Conservation (phyloP, 176 grass and related monocot genomes). For the Otatea glauca region DNA sequence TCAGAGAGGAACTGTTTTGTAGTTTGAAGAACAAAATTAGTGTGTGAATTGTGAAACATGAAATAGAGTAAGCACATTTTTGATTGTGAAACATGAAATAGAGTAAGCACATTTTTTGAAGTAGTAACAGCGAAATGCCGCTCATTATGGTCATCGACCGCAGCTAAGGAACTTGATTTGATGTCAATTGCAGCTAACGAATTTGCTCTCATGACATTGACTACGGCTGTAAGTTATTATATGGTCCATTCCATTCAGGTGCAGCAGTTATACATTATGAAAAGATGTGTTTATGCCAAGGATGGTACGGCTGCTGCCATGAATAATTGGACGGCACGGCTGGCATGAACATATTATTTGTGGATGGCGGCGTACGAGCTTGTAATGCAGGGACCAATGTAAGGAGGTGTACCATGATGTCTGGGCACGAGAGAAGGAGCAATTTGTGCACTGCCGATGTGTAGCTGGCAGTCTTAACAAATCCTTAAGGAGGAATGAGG, state of each 20-base stretch:
- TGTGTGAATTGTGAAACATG: slow-evolving; percentile 17
- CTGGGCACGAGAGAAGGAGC: background rate
- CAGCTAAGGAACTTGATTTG: background rate
- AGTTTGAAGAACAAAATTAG: slow-evolving; percentile 19
- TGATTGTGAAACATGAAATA: slow-evolving; percentile 20
- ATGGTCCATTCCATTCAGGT: background rate
- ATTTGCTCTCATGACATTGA: background rate
- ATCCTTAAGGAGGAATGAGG: too few species aligned
- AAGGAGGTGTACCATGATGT: background rate
- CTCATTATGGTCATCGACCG: background rate
- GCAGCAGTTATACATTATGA: background rate
- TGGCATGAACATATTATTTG: background rate
- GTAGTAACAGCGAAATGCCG: background rate
- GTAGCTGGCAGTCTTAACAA: background rate
- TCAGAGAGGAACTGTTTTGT: slow-evolving; percentile 15
- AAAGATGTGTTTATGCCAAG: background rate
- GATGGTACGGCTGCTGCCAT: too few species aligned
- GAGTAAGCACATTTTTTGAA: slow-evolving; percentile 24
- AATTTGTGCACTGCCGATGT: background rate
- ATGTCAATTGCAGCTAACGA: background rate
- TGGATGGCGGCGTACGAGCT: background rate
- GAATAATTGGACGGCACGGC: background rate
- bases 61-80: slow-evolving; percentile 27
- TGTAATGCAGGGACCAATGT: background rate
- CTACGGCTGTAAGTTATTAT: background rate